A percentile compares a stretch with the other conserved stretches of the same genome.
These are phyloP conservation scores for Turnera subulata DNA, from an alignment of 345 rosid species.

Conservation along the genomic window DNA sequence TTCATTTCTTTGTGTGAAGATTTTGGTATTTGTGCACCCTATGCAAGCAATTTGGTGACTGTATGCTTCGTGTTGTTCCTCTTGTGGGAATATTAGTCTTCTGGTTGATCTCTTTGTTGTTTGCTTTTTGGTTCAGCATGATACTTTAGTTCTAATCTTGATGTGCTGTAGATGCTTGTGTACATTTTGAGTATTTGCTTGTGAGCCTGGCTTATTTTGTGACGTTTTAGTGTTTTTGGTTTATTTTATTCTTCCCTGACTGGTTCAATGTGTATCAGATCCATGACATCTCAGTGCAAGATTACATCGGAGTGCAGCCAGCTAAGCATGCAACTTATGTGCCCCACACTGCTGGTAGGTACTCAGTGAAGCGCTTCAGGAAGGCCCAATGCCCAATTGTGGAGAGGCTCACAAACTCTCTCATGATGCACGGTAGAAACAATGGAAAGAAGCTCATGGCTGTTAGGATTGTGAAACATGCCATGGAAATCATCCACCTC, in stretches of 20 bases:
- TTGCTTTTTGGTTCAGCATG: no score
- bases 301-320: slow-evolving; percentile 8
- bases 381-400: slow-evolving; percentile 23
- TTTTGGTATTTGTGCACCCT: no score
- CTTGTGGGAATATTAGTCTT: no score
- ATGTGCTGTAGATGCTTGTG: no score
- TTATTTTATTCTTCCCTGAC: neutral
- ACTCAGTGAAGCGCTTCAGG: slow-evolving; percentile 18
- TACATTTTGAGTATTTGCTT: no score
- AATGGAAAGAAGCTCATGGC: slow-evolving; percentile 20
- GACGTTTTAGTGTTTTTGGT: no score
- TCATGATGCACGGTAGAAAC: slow-evolving; percentile 22
- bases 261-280: slow-evolving; percentile 1
- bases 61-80: no score
- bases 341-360: slow-evolving; percentile 22
- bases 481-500: slow-evolving; percentile 18
- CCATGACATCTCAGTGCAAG: slow-evolving; percentile 9
- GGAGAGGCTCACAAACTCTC: slow-evolving; percentile 19
- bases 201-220: no score
- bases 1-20: no score
- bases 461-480: slow-evolving; percentile 15
- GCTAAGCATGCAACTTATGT: slow-evolving; percentile 16
- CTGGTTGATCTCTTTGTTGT: no score
- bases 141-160: no score
- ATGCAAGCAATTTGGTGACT: no score